These are phyloP conservation scores for Tetrapyrgos nigripes DNA, from an alignment of 1,284 basidiomycete species.

Conservation along the genomic window DNA sequence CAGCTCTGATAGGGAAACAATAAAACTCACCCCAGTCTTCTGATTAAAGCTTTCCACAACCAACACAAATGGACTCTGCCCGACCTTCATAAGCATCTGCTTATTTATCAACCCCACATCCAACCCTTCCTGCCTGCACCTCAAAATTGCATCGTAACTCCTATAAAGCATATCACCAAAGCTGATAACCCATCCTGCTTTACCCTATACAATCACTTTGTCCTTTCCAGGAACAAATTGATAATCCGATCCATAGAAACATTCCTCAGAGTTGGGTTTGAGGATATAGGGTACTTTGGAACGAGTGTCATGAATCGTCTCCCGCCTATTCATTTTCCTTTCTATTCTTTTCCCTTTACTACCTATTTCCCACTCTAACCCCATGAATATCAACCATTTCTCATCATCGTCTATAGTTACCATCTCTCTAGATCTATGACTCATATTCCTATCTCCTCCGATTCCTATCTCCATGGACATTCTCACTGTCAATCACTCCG, in stretches of 20 bases:
- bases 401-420: too few species aligned
- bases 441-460: too few species aligned
- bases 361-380: too few species aligned
- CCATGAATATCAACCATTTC: too few species aligned
- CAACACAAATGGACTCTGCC: conserved; percentile 76
- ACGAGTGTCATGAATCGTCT: too few species aligned
- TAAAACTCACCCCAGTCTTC: conserved; percentile 75
- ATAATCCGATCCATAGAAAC: conserved; percentile 75
- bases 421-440: too few species aligned
- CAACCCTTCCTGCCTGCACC: conserved; percentile 71
- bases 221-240: conserved; percentile 84
- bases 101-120: conserved; percentile 88
- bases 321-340: too few species aligned
- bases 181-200: conserved; percentile 77
- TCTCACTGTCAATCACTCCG: too few species aligned
- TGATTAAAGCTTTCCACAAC: conserved; percentile 87
- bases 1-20: neutral
- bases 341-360: too few species aligned
- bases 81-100: conserved; percentile 73
- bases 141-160: conserved; percentile 79
- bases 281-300: conserved; percentile 87
- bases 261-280: conserved; percentile 72
- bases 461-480: too few species aligned
- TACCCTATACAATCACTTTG: conserved; percentile 75
- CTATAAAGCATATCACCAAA: conserved; percentile 87